A percentile compares a stretch with the other conserved stretches of the same genome.
Conservation (phyloP, 352 stramenopile genomes). For the Pythium sukuiense region DNA sequence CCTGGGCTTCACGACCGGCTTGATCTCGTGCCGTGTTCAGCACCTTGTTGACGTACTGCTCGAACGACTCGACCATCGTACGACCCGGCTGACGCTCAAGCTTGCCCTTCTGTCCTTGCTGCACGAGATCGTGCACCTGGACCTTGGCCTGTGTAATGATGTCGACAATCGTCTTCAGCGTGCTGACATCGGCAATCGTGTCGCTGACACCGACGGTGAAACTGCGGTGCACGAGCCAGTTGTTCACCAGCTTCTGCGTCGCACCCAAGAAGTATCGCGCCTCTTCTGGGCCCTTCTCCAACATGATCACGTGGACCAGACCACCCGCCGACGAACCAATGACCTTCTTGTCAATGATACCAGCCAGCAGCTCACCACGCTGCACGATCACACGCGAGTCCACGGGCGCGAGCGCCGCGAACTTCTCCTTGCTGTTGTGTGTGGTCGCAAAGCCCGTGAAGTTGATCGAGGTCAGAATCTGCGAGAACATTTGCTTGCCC, state of each 20-base stretch:
- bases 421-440: slow-evolving; percentile 91
- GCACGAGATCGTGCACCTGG: slow-evolving; percentile 92
- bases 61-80: slow-evolving; percentile 99
- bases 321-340: slow-evolving; percentile 96
- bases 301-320: slow-evolving; percentile 97
- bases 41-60: slow-evolving; percentile 98
- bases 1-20: slow-evolving; percentile 77
- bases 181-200: slow-evolving; percentile 97
- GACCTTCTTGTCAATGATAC: slow-evolving; percentile 99
- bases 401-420: slow-evolving; percentile 91
- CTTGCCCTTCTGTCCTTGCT: slow-evolving; percentile 96
- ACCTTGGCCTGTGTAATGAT: slow-evolving; percentile 99
- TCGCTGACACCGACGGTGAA: slow-evolving; percentile 99
- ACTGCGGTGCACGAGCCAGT: slow-evolving; percentile 97
- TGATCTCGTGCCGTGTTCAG: slow-evolving; percentile 88
- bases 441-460: slow-evolving; percentile 94
- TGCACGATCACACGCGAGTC: slow-evolving; percentile 98
- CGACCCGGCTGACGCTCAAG: slow-evolving; percentile 97
- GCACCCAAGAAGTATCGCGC: slow-evolving; percentile 87
- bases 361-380: slow-evolving; percentile 95
- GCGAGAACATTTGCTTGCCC: slow-evolving; percentile 98
- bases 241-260: slow-evolving; percentile 98
- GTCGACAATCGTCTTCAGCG: slow-evolving; percentile 97
- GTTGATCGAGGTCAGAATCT: slow-evolving; percentile 97
- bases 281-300: slow-evolving; percentile 90